Evolutionary conservation across 306 rosid species (phyloP), one percentile per base, ranked within the genome.

Genomic region (Dryas octopetala): DNA sequence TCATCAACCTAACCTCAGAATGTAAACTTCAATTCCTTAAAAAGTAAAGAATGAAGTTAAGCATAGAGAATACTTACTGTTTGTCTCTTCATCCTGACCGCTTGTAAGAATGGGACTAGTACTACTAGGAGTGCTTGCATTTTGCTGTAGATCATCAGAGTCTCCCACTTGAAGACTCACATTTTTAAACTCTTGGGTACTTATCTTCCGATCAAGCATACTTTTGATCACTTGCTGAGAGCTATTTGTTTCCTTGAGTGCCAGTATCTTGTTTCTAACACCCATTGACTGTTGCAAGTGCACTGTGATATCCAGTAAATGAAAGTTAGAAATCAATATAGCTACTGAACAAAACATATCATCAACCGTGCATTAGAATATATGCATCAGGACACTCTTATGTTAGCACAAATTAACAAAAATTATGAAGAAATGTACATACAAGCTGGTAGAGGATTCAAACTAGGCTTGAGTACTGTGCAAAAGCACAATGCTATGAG

Each of bases 381-480:
- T 23, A 23, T 23, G 23, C 23, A 23, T 23, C 23, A 23, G 23
- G 23, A 23, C 23, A 23, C 23, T 23, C 23, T 23, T 23, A 23
- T 0, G 23, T 23, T 23, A 23, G 23, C 23, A 23, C 23, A 23
- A 23, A 23, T 23, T 23, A 23, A 47, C 26, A 19, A 11, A 19
- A 15, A 17, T 16, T 19, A 74, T 26, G 60, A 55, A 28, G 64
- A 26, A 62, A 72, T 59, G 0, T 9, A 86, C 97, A 86, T 84
- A 91, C 98, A 82, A 78, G 48, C 77, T 71, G 87, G 90, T 63
- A 86, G 73, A 66, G 89, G 86, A 74, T 85, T 83, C 84, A 88
- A 78, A 75, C 82, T 82, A 77, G 98, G 94, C 79, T 80, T 90
- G 68, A 94, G 76, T 70, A 91, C 81, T 9, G 89, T 87, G 85